Percentiles rank a stretch among this genome's conserved stretches.
Conservation (phyloP, 257 asterid species). For the Echites panduratus region DNA sequence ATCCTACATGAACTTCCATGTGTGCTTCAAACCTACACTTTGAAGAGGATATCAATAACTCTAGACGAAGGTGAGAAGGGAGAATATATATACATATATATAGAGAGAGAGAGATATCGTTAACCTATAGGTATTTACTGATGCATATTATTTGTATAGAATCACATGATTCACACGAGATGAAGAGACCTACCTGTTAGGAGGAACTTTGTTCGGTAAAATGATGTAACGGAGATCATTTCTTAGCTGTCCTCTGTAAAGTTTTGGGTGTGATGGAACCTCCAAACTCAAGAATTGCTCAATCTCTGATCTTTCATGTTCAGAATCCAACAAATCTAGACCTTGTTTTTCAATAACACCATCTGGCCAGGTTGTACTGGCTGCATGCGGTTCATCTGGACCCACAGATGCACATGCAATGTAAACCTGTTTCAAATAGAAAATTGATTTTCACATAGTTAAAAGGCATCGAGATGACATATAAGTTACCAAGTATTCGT, state of each 20-base stretch:
- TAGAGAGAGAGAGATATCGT: too few species aligned
- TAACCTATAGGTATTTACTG: not conserved
- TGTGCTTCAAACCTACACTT: constrained; percentile 91
- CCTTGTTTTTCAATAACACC: constrained; percentile 71
- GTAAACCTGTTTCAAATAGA: constrained; percentile 35
- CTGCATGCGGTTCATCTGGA: constrained; percentile 99
- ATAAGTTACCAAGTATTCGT: not conserved
- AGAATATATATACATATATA: too few species aligned
- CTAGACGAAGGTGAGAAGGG: not conserved
- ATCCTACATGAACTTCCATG: constrained; percentile 98
- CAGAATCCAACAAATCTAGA: constrained; percentile 52
- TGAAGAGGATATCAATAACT: constrained; percentile 12
- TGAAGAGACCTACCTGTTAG: constrained; percentile 52
- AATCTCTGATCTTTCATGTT: constrained; percentile 50
- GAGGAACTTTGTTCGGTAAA: constrained; percentile 95
- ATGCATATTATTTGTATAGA: not conserved
- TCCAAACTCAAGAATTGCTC: constrained; percentile 61
- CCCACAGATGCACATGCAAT: constrained; percentile 80
- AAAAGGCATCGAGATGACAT: constrained; percentile 15
- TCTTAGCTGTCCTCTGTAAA: constrained; percentile 85
- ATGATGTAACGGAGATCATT: constrained; percentile 96
- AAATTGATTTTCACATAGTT: constrained; percentile 16
- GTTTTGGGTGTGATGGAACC: constrained; percentile 87
- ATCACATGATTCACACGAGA: not conserved
- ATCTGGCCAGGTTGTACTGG: constrained; percentile 90